phyloP scores from a whole-genome alignment of 441 rosid genomes.

The Euphorbia corollata region DNA sequence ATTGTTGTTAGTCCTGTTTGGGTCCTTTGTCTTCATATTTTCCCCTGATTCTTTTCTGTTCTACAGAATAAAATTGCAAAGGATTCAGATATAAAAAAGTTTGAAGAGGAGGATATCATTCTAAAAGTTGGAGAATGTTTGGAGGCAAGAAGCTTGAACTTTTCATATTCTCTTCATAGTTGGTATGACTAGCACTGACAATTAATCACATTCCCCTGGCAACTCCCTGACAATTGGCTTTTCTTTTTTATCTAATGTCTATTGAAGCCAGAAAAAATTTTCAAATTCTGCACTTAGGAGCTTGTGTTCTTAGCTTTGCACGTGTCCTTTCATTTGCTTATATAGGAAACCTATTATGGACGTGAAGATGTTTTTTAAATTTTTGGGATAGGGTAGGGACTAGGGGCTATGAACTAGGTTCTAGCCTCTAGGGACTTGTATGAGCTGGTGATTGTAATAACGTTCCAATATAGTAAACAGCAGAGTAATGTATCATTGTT shows the following conservation, averaged over 20 bases:
- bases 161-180: conserved; percentile 13
- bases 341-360: neutral
- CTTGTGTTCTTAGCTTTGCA: neutral
- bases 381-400: neutral
- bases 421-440: neutral
- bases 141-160: conserved; percentile 59
- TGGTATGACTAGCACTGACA: neutral
- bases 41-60: conserved; percentile 17
- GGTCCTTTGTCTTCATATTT: conserved; percentile 8
- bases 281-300: neutral
- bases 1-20: neutral
- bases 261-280: neutral
- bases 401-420: too few relatives aligned
- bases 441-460: neutral
- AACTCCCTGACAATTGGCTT: neutral
- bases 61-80: conserved; percentile 71
- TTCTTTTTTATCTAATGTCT: neutral
- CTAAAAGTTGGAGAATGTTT: conserved; percentile 91
- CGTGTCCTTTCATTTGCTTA: neutral
- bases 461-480: neutral
- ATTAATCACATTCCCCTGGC: neutral
- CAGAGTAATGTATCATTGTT: neutral
- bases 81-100: conserved; percentile 55
- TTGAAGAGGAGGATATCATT: conserved; percentile 72
- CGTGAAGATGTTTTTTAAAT: neutral